Percentiles rank a stretch among this genome's conserved stretches.
phyloP scores from a whole-genome alignment of 2,329 filamentous ascomycete species.

The Zymoseptoria passerinii region DNA sequence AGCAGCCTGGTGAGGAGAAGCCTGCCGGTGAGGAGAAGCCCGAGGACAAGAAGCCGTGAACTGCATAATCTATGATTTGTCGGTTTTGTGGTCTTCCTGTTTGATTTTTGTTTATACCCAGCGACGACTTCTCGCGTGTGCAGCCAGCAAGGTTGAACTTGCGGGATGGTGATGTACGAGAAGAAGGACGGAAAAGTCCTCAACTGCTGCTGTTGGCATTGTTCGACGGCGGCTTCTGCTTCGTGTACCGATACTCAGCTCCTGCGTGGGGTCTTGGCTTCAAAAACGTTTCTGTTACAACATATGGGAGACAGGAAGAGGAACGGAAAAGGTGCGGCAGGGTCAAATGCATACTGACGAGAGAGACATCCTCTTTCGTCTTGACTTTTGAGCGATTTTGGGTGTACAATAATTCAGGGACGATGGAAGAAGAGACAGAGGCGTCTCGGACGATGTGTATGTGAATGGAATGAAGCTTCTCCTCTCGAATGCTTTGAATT shows the following conservation, averaged over 20 bases:
- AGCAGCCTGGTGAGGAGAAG: slow-evolving; percentile 32
- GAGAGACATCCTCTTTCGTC: not conserved
- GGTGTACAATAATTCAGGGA: not conserved
- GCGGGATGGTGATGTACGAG: not conserved
- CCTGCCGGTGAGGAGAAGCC: slow-evolving; percentile 63
- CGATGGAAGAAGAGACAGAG: not conserved
- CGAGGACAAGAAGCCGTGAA: slow-evolving; percentile 24
- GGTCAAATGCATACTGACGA: not conserved
- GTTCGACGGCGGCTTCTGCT: not conserved
- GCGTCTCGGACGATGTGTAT: not conserved
- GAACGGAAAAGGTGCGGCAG: not conserved
- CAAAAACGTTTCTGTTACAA: not conserved
- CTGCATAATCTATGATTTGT: slow-evolving; percentile 18
- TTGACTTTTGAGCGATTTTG: not conserved
- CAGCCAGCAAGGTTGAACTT: not conserved
- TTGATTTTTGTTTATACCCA: slow-evolving; percentile 18
- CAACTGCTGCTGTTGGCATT: not conserved
- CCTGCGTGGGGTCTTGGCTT: not conserved
- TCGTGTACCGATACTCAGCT: not conserved
- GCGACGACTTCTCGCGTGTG: slow-evolving; percentile 4
- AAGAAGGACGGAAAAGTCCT: not conserved
- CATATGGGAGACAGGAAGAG: not conserved
- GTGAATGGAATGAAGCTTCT: not conserved
- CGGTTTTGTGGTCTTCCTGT: slow-evolving; percentile 3
- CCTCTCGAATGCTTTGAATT: not conserved